A percentile compares a stretch with the other conserved stretches of the same genome.
Evolutionary conservation across 176 grass and related monocot genomes (phyloP).

Genomic region (Avena sativa): DNA sequence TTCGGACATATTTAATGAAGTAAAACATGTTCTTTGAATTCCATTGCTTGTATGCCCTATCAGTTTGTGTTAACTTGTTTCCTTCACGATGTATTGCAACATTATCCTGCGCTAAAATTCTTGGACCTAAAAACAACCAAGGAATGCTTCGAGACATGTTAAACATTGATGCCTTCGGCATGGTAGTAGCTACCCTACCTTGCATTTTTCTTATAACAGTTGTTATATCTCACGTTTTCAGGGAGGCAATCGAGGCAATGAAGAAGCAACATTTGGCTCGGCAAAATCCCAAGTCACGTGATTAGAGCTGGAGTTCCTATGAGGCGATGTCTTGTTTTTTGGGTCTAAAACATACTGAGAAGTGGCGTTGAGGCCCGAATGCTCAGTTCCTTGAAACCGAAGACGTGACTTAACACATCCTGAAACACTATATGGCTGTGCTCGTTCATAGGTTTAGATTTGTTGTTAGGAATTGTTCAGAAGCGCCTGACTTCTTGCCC

Average conservation of each 20-base stretch:
- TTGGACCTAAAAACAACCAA: no score
- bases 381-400: not conserved
- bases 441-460: not conserved
- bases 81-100: not conserved
- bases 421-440: not conserved
- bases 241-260: slow-evolving; percentile 42
- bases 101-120: not conserved
- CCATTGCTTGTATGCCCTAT: not conserved
- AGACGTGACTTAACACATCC: not conserved
- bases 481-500: not conserved
- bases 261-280: slow-evolving; percentile 29
- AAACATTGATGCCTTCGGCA: not conserved
- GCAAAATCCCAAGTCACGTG: not conserved
- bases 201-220: not conserved
- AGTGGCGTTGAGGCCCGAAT: not conserved
- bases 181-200: not conserved
- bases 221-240: not conserved
- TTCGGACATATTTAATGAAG: no score
- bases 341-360: not conserved
- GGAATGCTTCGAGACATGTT: no score
- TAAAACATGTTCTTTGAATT: not conserved
- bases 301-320: slow-evolving; percentile 16
- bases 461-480: not conserved
- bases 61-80: not conserved
- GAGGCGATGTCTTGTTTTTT: not conserved